Conservation (phyloP, 768 basidiomycete genomes). For the Lactifluus rugatus region DNA sequence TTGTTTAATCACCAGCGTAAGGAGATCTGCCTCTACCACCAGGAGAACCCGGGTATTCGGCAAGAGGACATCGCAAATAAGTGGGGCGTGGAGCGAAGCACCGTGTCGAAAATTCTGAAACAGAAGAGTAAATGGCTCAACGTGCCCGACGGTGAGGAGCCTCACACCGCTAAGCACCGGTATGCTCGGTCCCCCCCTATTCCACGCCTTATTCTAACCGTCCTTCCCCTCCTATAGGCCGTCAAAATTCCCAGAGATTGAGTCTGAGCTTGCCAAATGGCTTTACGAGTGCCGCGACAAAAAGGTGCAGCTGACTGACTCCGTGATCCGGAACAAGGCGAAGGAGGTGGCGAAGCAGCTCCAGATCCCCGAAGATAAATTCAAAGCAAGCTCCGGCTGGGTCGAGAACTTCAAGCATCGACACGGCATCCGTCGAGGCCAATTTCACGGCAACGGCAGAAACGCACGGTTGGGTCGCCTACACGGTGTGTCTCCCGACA, state of each 20-base stretch:
- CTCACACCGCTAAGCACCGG: slow-evolving; percentile 63
- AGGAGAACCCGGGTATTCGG: slow-evolving; percentile 53
- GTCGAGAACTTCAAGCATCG: slow-evolving; percentile 87
- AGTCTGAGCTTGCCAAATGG: slow-evolving; percentile 52
- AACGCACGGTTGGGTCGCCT: slow-evolving; percentile 18
- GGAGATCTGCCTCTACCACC: slow-evolving; percentile 60
- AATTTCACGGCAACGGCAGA: slow-evolving; percentile 39
- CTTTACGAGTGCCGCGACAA: slow-evolving; percentile 44
- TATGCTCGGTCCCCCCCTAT: slow-evolving; percentile 24
- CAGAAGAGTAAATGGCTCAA: slow-evolving; percentile 75
- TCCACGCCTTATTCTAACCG: slow-evolving; percentile 3
- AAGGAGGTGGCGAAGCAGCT: slow-evolving; percentile 51
- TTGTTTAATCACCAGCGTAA: slow-evolving; percentile 69
- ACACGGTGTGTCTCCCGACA: slow-evolving; percentile 2
- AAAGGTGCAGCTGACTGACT: slow-evolving; percentile 50
- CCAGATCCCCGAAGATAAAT: slow-evolving; percentile 55
- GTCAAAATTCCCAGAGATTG: slow-evolving; percentile 74
- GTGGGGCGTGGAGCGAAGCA: slow-evolving; percentile 81
- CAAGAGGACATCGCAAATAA: slow-evolving; percentile 77
- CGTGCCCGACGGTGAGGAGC: slow-evolving; percentile 47
- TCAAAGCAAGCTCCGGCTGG: slow-evolving; percentile 92
- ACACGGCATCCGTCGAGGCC: slow-evolving; percentile 61
- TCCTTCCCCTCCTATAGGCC: slow-evolving; percentile 36
- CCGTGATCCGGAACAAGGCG: slow-evolving; percentile 54
- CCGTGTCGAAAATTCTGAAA: slow-evolving; percentile 89